Evolutionary conservation across 768 basidiomycete genomes (phyloP), one percentile per base, ranked within the genome.

Genomic region (Tephrocybe rancida): DNA sequence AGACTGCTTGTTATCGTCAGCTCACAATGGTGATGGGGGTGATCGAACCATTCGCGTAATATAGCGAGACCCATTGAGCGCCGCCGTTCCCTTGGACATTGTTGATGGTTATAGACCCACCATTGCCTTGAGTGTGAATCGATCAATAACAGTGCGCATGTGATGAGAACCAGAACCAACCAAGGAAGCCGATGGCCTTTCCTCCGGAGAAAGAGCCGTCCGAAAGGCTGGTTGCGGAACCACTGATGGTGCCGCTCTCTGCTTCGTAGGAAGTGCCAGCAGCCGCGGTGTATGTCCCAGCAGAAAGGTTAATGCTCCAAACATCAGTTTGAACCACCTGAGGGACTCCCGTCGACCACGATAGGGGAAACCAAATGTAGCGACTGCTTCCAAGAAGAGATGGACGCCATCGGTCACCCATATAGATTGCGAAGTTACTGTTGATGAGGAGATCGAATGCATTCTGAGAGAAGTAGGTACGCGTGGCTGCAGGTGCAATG

Each of bases 361-460:
- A 73, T 50, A 86, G 64, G 5, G 84, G 84, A 53, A 79, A 78
- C 84, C 84, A 86, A 44, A 85, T 79, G 66, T 86, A 86, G 44
- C 73, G 67, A 60, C 82, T 83, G 59, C 77, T 81, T 13, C 84
- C 83, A 4, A 85, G 72, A 18, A 81, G 61, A 30, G 67, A 64
- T 18, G 82, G 75, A 13, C 81, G 67, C 84, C 84, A 86, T 45
- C 84, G 79, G 63, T 86, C 84, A 38, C 84, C 84, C 81, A 85
- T 83, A 59, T 85, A 86, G 47, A 86, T 75, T 2, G 74, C 77
- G 48, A 68, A 67, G 46, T 74, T 78, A 4, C 67, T 67, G 6
- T 76, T 80, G 25, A 84, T 65, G 13, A 74, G 71, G 42, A 84
- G 63, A 61, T 84, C 81, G 59, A 70, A 84, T 3, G 77, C 71